Conservation (phyloP, 768 basidiomycete genomes). For the Russula compacta region DNA sequence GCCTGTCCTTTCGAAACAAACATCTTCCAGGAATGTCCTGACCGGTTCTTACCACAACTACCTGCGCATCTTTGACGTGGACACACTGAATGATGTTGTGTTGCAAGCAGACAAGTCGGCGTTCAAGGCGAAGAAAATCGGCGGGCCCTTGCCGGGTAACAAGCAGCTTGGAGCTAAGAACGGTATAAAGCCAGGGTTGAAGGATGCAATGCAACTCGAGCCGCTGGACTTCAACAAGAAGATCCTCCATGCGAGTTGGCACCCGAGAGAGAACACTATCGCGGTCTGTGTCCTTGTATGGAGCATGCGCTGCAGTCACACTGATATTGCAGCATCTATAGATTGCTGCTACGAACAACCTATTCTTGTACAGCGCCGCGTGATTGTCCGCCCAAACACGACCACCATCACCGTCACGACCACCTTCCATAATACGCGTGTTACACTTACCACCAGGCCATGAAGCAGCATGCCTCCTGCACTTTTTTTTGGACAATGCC, state of each 20-base stretch:
- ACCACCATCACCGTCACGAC: background rate
- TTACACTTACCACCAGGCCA: slow-evolving; percentile 1
- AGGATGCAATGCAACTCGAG: slow-evolving; percentile 82
- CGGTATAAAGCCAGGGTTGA: slow-evolving; percentile 65
- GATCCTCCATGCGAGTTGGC: slow-evolving; percentile 94
- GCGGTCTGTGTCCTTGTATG: slow-evolving; percentile 49
- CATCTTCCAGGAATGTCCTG: slow-evolving; percentile 69
- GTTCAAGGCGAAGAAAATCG: slow-evolving; percentile 99
- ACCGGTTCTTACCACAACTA: slow-evolving; percentile 99
- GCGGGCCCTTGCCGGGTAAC: slow-evolving; percentile 67
- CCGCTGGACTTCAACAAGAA: slow-evolving; percentile 94
- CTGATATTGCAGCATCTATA: slow-evolving; percentile 25
- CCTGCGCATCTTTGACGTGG: slow-evolving; percentile 96
- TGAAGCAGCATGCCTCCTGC: background rate
- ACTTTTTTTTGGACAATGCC: slow-evolving; percentile 15
- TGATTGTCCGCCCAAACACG: slow-evolving; percentile 21
- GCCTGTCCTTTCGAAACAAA: background rate
- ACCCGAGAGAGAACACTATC: slow-evolving; percentile 96
- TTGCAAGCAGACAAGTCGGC: slow-evolving; percentile 98
- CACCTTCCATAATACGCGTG: background rate
- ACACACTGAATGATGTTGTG: slow-evolving; percentile 79
- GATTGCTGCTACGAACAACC: slow-evolving; percentile 97
- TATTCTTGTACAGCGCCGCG: slow-evolving; percentile 75
- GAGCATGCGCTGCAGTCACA: background rate
- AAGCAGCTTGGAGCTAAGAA: slow-evolving; percentile 56